Evolutionary conservation across 2,329 filamentous ascomycete genomes (phyloP).

Genomic region (Geoglossum cookeanum): DNA sequence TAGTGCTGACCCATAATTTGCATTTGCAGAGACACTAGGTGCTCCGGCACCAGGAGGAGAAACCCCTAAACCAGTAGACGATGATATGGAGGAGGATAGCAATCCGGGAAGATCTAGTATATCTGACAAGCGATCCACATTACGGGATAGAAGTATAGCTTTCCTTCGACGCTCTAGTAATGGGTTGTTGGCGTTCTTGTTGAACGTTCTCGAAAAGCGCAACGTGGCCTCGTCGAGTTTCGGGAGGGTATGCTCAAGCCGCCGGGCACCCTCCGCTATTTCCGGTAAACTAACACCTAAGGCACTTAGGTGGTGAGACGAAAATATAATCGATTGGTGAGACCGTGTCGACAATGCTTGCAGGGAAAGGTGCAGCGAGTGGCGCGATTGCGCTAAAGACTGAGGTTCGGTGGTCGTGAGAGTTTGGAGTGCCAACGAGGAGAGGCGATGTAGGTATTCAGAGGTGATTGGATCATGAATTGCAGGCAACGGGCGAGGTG

Average conservation of each 20-base stretch:
- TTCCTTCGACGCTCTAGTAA: constrained; percentile 56
- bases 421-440: constrained; percentile 54
- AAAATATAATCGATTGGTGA: constrained; percentile 65
- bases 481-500: constrained; percentile 21
- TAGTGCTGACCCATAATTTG: constrained; percentile 73
- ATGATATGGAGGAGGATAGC: constrained; percentile 58
- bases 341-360: constrained; percentile 82
- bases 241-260: constrained; percentile 55
- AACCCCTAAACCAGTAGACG: constrained; percentile 30
- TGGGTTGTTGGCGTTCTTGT: constrained; percentile 48
- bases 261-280: constrained; percentile 43
- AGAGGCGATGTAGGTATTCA: constrained; percentile 58
- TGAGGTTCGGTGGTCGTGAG: constrained; percentile 60
- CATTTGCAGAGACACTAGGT: constrained; percentile 23
- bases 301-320: constrained; percentile 57
- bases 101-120: constrained; percentile 78
- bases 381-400: constrained; percentile 59
- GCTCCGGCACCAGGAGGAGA: constrained; percentile 14
- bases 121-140: constrained; percentile 76
- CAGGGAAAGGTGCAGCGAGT: constrained; percentile 63
- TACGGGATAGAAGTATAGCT: constrained; percentile 63
- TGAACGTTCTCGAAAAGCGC: constrained; percentile 66
- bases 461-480: constrained; percentile 26
- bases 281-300: constrained; percentile 52
- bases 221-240: constrained; percentile 61